Conservation (phyloP, 1,139 yeast genomes). For the Kodamaea alishanica region DNA sequence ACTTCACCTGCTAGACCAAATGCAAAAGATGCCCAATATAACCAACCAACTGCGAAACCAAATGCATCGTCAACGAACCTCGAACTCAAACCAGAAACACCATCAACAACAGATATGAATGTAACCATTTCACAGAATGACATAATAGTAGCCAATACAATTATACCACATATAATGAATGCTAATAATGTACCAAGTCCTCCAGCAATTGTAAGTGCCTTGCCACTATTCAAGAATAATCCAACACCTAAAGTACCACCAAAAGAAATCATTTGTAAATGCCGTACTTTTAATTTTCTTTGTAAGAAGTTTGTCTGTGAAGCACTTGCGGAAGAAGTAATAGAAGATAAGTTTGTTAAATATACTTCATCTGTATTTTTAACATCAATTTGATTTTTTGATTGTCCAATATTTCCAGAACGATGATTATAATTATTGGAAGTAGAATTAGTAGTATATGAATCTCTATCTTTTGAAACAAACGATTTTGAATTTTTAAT, state of each 20-base stretch:
- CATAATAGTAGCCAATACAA: slow-evolving; percentile 66
- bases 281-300: slow-evolving; percentile 63
- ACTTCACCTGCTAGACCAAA: slow-evolving; percentile 77
- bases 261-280: slow-evolving; percentile 75
- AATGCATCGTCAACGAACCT: slow-evolving; percentile 82
- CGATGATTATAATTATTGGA: background rate
- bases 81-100: slow-evolving; percentile 70
- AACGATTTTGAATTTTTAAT: background rate
- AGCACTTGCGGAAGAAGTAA: slow-evolving; percentile 6
- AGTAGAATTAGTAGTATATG: background rate
- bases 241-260: slow-evolving; percentile 90
- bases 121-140: slow-evolving; percentile 88
- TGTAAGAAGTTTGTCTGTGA: slow-evolving; percentile 23
- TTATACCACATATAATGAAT: slow-evolving; percentile 59
- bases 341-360: slow-evolving; percentile 6
- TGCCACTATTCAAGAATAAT: slow-evolving; percentile 69
- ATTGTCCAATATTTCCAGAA: background rate
- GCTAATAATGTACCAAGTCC: slow-evolving; percentile 80
- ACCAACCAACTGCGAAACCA: slow-evolving; percentile 79
- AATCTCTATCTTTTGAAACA: background rate
- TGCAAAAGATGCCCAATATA: slow-evolving; percentile 72
- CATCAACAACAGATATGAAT: slow-evolving; percentile 75
- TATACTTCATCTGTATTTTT: slow-evolving; percentile 3
- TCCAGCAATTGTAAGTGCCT: slow-evolving; percentile 73
- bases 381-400: background rate